Evolutionary conservation across 2,329 filamentous ascomycete genomes (phyloP), one percentile per base, ranked within the genome.

Genomic region (Nigrospora oryzae): DNA sequence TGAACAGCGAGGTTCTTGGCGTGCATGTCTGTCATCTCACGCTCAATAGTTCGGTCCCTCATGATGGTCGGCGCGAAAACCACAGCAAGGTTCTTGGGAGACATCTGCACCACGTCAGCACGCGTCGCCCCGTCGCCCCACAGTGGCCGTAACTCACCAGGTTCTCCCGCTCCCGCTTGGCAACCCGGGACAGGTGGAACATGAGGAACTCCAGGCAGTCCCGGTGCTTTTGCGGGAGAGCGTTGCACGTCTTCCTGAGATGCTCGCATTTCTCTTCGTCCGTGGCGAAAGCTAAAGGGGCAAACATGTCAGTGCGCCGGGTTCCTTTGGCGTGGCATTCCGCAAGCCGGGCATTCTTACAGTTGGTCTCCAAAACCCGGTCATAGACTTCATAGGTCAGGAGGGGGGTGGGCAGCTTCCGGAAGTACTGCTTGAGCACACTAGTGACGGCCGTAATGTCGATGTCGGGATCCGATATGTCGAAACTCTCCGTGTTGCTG

Each of bases 41-140:
- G 83, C 63, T 95, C 89, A 49, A 97, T 78, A 57, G 84, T 91
- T 60, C 83, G 76, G 46, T 94, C 89, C 54, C 91, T 81, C 88
- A 98, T 95, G 55, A 98, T 94, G 1, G 93, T 98, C 8, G 93
- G 93, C 10, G 93, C 93, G 62, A 98, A 98, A 34, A 98, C 93
- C 36, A 98, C 93, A 4, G 93, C 89, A 49, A 97, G 70, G 61
- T 98, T 98, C 67, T 94, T 87, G 46, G 91, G 87, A 19, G 89
- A 95, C 93, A 98, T 98, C 81, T 87, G 48, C 3, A 38, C 12
- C 38, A 28, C 4, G 46, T 64, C 51, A 67, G 59, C 37, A 17
- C 23, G 7, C 23, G 23, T 28, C 23, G 23, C 23, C 23, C 7
- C 23, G 23, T 28, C 23, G 23, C 23, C 23, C 10, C 23, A 7